A percentile compares a stretch with the other conserved stretches of the same genome.
Evolutionary conservation across 495 filamentous ascomycete genomes (phyloP).

Genomic region (Sabuloglossum arenarium): DNA sequence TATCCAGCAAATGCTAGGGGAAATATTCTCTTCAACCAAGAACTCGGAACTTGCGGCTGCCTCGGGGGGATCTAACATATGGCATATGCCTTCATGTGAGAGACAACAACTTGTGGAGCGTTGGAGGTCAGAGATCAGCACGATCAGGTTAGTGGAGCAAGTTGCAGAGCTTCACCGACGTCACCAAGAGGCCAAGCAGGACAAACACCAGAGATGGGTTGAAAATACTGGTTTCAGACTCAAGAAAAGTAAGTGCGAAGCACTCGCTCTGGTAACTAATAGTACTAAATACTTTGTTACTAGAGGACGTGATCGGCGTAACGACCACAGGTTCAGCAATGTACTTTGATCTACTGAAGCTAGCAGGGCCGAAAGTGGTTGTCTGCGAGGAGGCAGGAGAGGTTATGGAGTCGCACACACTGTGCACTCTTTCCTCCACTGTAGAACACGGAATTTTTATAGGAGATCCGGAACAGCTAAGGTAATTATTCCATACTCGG

Average conservation of each 20-base stretch:
- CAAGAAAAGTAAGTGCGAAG: background rate
- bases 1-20: background rate
- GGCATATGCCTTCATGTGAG: background rate
- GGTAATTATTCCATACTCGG: background rate
- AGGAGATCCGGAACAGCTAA: conserved; percentile 52
- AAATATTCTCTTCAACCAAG: background rate
- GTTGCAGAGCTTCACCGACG: background rate
- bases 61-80: background rate
- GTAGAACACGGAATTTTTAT: conserved; percentile 58
- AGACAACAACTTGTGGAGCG: background rate
- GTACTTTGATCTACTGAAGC: conserved; percentile 37
- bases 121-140: background rate
- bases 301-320: conserved; percentile 43
- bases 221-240: background rate
- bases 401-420: conserved; percentile 48
- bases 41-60: background rate
- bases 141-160: background rate
- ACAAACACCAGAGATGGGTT: background rate
- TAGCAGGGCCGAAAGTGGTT: conserved; percentile 42
- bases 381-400: conserved; percentile 64
- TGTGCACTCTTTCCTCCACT: conserved; percentile 44
- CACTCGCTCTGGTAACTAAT: background rate
- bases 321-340: conserved; percentile 57
- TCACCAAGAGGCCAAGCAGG: background rate
- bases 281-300: background rate